Evolutionary conservation across 805 yeast species (phyloP), one percentile per base, ranked within the genome.

Genomic region (Metschnikowia dekortorum): DNA sequence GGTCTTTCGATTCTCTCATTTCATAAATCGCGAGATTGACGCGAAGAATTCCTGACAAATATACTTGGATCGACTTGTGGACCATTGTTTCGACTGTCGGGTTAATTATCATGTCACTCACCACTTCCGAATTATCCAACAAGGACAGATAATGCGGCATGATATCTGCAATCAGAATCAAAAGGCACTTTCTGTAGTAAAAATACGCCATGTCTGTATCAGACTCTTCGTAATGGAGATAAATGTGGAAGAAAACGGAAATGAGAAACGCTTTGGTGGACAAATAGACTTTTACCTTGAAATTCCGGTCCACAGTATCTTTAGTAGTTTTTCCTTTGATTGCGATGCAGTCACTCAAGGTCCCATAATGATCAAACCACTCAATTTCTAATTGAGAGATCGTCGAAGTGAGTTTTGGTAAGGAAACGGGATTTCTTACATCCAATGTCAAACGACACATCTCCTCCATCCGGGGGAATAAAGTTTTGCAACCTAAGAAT

Each of bases 41-140:
- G 36, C 70, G 58, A 3, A 68, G 59, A 8, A 69, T 61, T 6
- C 66, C 58, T 1, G 73, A 67, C 35, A 68, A 52, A 40, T 62
- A 56, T 4, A 67, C 53, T 53, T 63, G 67, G 50, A 65, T 67
- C 7, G 69, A 50, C 51, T 66, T 69, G 48, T 69, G 73, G 18
- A 70, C 60, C 47, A 62, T 52, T 44, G 53, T 49, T 13, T 53
- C 51, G 18, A 61, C 38, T 8, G 56, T 53, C 0, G 65, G 64
- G 39, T 61, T 61, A 50, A 59, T 56, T n/a, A 61, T 53, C 57
- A 61, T 59, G 30, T 61, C 65, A 44, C 59, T 58, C 9, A 54
- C 54, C 2, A 58, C 58, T 33, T 53, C 54, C 18, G 59, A 52
- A 30, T 50, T 50, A 38, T 55, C 47, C 39, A 61, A 47, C 44